Base-by-base conservation (phyloP, 768 basidiomycete species). In the Dentipellis fragilis region DNA sequence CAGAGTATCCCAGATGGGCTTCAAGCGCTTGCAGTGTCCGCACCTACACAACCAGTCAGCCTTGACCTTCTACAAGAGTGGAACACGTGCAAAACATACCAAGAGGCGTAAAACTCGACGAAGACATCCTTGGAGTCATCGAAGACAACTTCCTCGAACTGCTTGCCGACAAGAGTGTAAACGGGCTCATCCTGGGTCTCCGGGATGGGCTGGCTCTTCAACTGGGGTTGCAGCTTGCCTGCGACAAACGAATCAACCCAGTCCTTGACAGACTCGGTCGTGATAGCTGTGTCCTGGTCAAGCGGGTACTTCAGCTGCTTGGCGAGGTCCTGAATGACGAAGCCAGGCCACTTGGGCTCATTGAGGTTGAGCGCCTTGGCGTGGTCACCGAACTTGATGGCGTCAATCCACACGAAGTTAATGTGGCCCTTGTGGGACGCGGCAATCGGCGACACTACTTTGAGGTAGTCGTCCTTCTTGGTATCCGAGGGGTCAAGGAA, bases 351-450 rank as follows among this genome's bases (percentile, higher is more conserved):
- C 63, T 87, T 86, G 63, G 83, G 71, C 65, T 92, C 89, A 23
- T 69, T 67, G 55, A 99, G 79, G 78, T 94, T 95, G 56, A 99
- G 80, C 1, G 90, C 89, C 71, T 92, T 93, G 62, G 87, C 96
- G 74, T 99, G 96, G 65, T 98, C 95, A 64, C 81, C 83, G 64
- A 93, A 99, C 69, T 93, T 93, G 73, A 87, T 73, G 21, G 92
- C 93, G 69, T 99, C 96, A 63, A 99, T 98, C 85, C 86, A 95
- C 58, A 98, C 95, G 69, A 97, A 96, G 84, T 96, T 96, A 68
- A 98, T 66, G 72, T 90, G 85, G 63, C 83, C 79, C 72, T 89
- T 92, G 77, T 81, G 82, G 66, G 84, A 81, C 52, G 82, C 73
- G 7, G 96, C 96, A 52, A 95, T 69, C 9, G 91, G 84, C 62